These are phyloP conservation scores for Rhododendron kiyosumense DNA, from an alignment of 148 eudicot genomes.

Conservation along the genomic window DNA sequence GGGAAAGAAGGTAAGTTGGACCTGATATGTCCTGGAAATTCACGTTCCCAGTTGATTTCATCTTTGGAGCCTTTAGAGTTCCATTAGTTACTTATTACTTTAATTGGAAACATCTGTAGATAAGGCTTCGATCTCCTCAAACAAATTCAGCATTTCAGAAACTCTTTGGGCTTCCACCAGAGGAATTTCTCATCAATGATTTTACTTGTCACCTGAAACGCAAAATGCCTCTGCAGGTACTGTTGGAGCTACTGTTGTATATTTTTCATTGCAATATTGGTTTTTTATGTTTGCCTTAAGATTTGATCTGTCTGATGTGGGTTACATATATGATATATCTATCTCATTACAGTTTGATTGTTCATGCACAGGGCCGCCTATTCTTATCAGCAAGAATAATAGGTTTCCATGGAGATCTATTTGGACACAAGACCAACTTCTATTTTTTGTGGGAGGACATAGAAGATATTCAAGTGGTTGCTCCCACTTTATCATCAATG, in stretches of 20 bases:
- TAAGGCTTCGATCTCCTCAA: constrained; percentile 86
- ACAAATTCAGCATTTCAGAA: constrained; percentile 97
- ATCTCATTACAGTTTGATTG: background rate
- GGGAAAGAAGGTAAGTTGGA: constrained; percentile 79
- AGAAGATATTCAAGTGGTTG: constrained; percentile 76
- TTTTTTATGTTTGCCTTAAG: background rate
- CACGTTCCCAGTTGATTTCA: background rate
- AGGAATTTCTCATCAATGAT: constrained; percentile 94
- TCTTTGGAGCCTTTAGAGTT: background rate
- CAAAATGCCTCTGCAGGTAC: constrained; percentile 93
- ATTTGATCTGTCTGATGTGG: background rate
- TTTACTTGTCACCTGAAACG: constrained; percentile 94
- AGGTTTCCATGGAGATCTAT: constrained; percentile 85
- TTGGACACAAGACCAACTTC: constrained; percentile 94
- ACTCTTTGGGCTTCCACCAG: constrained; percentile 90
- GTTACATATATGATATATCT: background rate
- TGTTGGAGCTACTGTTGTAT: background rate
- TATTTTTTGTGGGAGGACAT: constrained; percentile 96
- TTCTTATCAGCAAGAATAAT: constrained; percentile 90
- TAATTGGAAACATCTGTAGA: constrained; percentile 33
- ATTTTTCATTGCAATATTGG: background rate
- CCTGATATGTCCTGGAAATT: background rate
- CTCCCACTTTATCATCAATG: constrained; percentile 90
- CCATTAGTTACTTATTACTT: background rate
- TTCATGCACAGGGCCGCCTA: constrained; percentile 71